These are phyloP conservation scores for Neurospora africana DNA, from an alignment of 495 filamentous ascomycete genomes.

Conservation along the genomic window DNA sequence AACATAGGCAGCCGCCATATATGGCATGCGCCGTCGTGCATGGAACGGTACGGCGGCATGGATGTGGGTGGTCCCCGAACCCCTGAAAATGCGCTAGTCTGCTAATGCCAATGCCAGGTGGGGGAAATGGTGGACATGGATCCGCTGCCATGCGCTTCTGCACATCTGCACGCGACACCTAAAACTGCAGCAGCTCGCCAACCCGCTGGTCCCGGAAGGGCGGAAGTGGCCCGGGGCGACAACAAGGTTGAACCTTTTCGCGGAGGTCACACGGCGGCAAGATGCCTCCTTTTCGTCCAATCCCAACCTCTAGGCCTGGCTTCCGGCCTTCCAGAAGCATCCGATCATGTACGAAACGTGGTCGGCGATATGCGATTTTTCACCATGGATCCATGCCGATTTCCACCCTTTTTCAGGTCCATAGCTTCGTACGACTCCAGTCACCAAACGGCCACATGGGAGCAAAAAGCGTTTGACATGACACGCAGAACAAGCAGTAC, in stretches of 20 bases:
- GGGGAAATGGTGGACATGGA: background rate
- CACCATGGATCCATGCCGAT: background rate
- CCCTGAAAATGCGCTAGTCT: background rate
- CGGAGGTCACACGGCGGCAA: conserved; percentile 18
- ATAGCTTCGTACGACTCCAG: conserved; percentile 7
- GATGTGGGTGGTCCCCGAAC: background rate
- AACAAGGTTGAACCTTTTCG: background rate
- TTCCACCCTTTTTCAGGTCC: background rate
- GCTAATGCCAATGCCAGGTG: background rate
- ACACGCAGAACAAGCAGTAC: background rate
- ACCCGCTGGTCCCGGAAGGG: conserved; percentile 15
- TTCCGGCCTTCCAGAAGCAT: conserved; percentile 6
- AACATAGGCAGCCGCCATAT: background rate
- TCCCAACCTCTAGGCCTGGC: conserved; percentile 8
- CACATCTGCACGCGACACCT: conserved; percentile 4
- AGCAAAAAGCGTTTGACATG: background rate
- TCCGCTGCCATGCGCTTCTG: conserved; percentile 3
- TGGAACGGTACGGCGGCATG: background rate
- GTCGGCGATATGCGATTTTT: background rate
- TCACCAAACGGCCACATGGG: background rate
- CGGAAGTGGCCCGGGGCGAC: background rate
- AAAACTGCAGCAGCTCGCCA: conserved; percentile 8
- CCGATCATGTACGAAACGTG: background rate
- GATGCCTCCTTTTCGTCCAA: conserved; percentile 5
- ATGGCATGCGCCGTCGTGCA: conserved; percentile 1